Evolutionary conservation across 306 rosid genomes (phyloP).

Genomic region (Lupinus albus): DNA sequence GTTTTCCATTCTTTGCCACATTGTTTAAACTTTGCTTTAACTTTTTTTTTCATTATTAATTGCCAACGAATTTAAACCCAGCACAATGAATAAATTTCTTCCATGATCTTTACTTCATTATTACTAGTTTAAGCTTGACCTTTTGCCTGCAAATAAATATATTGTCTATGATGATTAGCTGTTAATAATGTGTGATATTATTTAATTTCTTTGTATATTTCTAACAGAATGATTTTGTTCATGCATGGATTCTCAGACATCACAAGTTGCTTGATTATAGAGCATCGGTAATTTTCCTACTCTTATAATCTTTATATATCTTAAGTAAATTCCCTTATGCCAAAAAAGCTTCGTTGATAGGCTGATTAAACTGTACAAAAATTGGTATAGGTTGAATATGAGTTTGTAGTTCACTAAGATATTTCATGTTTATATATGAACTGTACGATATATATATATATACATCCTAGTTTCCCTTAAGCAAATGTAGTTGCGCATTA

Average conservation of each 20-base stretch:
- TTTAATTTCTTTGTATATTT: background rate
- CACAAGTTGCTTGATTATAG: background rate
- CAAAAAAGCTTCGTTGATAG: conserved; percentile 10
- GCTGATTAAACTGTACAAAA: background rate
- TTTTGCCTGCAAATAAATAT: background rate
- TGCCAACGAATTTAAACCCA: background rate
- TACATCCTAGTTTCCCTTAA: too few relatives aligned
- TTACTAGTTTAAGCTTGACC: background rate
- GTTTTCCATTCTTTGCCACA: background rate
- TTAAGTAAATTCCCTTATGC: background rate
- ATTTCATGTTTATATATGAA: too few relatives aligned
- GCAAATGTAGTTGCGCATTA: too few relatives aligned
- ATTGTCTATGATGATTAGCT: background rate
- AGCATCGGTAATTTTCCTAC: background rate
- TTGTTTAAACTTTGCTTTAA: background rate
- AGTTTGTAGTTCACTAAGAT: too few relatives aligned
- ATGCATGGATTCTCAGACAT: background rate
- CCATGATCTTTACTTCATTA: background rate
- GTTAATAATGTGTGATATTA: background rate
- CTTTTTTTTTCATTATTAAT: too few relatives aligned
- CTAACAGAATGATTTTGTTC: background rate
- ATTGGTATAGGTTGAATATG: background rate
- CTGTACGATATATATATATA: too few relatives aligned
- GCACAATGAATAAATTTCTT: background rate
- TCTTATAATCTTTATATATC: background rate